These are phyloP conservation scores for Penstemon eatonii DNA, from an alignment of 257 asterid genomes.

Conservation along the genomic window DNA sequence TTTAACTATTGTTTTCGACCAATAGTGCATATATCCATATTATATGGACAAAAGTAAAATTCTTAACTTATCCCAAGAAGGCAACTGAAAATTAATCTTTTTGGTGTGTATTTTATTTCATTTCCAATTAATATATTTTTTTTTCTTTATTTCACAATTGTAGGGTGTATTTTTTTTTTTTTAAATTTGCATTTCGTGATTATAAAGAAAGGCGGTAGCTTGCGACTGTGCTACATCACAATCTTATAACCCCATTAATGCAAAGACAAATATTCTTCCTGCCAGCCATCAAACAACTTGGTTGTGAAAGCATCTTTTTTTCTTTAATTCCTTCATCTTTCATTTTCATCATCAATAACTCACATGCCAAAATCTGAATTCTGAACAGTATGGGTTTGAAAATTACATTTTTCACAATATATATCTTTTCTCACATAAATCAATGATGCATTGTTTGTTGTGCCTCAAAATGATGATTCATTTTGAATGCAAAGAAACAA, in stretches of 20 bases:
- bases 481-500: neutral
- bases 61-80: too few relatives aligned
- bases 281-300: constrained; percentile 19
- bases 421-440: constrained; percentile 2
- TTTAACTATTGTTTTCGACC: too few relatives aligned
- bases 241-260: neutral
- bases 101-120: neutral
- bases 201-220: neutral
- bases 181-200: neutral
- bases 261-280: constrained; percentile 23
- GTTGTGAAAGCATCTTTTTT: constrained; percentile 10
- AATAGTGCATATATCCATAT: too few relatives aligned
- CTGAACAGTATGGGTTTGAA: constrained; percentile 19
- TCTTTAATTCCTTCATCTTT: constrained; percentile 22
- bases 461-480: constrained; percentile 25
- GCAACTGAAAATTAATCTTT: too few relatives aligned
- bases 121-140: neutral
- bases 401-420: constrained; percentile 4
- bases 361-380: constrained; percentile 17
- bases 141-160: neutral
- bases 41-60: too few relatives aligned
- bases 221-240: neutral
- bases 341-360: constrained; percentile 22
- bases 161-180: neutral
- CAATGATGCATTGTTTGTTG: constrained; percentile 24